These are phyloP conservation scores for Cyclospora cayetanensis DNA, from an alignment of 169 alveolate genomes.

Conservation along the genomic window DNA sequence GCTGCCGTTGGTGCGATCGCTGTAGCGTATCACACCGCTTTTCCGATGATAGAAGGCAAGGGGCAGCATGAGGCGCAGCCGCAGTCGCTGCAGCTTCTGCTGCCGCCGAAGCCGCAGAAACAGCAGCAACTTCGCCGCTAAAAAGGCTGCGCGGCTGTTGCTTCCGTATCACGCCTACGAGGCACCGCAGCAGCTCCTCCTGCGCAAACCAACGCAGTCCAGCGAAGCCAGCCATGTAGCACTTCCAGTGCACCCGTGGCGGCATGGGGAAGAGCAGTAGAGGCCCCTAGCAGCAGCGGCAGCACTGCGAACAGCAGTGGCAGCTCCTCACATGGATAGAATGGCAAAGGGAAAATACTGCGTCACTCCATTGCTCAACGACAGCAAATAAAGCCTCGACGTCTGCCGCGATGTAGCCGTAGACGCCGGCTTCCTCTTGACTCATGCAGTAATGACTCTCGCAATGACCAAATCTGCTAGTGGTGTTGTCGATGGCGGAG, in stretches of 20 bases:
- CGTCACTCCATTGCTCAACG: neutral
- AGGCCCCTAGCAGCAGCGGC: neutral
- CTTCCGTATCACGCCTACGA: neutral
- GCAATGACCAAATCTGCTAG: neutral
- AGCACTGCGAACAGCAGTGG: neutral
- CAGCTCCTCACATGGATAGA: neutral
- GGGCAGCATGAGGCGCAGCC: neutral
- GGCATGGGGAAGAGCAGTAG: neutral
- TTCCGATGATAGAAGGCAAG: neutral
- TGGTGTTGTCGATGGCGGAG: neutral
- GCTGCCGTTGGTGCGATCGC: neutral
- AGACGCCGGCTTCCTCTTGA: neutral
- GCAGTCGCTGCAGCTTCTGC: neutral
- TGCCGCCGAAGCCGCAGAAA: no score
- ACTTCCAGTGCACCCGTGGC: neutral
- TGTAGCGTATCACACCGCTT: neutral
- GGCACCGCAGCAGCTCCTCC: neutral
- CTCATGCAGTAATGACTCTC: conserved; percentile 1
- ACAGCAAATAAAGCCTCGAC: neutral
- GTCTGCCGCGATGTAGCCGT: neutral
- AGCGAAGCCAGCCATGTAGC: neutral
- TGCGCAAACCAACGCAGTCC: no score
- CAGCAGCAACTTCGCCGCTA: neutral
- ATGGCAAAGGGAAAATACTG: neutral
- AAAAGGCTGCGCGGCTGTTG: neutral